Base-by-base conservation (phyloP, 73 alveolate genomes). In the Paramecium bursaria region DNA sequence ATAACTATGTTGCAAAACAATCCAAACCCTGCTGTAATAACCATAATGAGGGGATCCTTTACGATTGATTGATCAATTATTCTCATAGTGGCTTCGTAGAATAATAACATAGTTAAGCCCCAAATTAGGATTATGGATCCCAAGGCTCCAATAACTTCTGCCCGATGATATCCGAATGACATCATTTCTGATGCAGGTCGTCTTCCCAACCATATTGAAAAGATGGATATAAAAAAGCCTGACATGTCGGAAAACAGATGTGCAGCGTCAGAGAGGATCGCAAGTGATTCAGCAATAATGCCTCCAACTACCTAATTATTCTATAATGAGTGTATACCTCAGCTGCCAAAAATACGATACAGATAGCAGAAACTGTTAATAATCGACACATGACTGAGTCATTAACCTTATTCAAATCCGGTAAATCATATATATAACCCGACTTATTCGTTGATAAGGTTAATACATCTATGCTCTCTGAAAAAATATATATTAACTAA, bases 181-280 rank as follows among this genome's bases (percentile, higher is more conserved):
- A 90, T 77, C 67, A 75, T 73, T 74, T 88, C 80, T 19, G 93
- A 90, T 1, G 98, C 98, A 1, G 95, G 95, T 57, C 85, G 73
- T 48, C 82, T 47, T 31, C 95, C 92, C 14, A 90, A 67, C 87
- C 77, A 85, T 48, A 95, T 86, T 0, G 98, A 90, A 53, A 90
- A 57, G 35, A 95, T 93, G 7, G 96, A 88, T 74, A 95, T 95
- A 10, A 91, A 53, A 86, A 95, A 95, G 11, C 98, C 99, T 39
- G 94, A 86, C 82, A 95, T 77, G 67, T 95, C 99, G 29, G 97
- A 92, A 48, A 92, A 90, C 85, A 95, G 75, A 88, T 95, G 99
- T 1, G 99, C 99, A 3, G 99, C 95, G 79, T 95, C 99, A 52
- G 97, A 91, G 88, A 95, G 88, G 48, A 95, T 93, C 10, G 99